These are phyloP conservation scores for Tricholoma hemisulphureum DNA, from an alignment of 768 basidiomycete genomes.

Conservation along the genomic window DNA sequence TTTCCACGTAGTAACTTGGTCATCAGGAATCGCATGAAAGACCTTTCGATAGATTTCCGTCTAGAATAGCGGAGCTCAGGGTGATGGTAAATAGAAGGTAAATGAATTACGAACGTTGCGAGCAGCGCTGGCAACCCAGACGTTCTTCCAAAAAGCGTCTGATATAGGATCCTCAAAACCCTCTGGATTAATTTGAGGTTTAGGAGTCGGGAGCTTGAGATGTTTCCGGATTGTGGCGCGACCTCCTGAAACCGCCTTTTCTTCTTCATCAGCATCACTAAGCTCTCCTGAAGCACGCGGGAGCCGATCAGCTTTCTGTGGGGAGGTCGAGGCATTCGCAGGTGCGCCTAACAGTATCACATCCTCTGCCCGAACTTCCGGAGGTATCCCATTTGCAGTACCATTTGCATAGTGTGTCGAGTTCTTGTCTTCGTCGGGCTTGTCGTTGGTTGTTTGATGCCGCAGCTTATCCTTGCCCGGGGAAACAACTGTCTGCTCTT, in stretches of 20 bases:
- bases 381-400: slow-evolving; percentile 9
- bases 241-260: slow-evolving; percentile 47
- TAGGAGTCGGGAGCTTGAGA: slow-evolving; percentile 54
- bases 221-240: slow-evolving; percentile 56
- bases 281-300: slow-evolving; percentile 45
- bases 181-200: slow-evolving; percentile 72
- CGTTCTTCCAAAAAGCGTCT: slow-evolving; percentile 85
- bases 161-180: slow-evolving; percentile 87
- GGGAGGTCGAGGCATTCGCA: slow-evolving; percentile 45
- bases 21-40: slow-evolving; percentile 92
- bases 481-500: slow-evolving; percentile 22
- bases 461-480: neutral
- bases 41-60: slow-evolving; percentile 96
- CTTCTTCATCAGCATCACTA: slow-evolving; percentile 46
- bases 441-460: slow-evolving; percentile 8
- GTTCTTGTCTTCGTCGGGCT: neutral
- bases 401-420: slow-evolving; percentile 3
- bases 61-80: slow-evolving; percentile 38
- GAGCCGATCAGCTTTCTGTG: slow-evolving; percentile 44
- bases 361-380: slow-evolving; percentile 39
- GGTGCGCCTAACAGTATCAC: slow-evolving; percentile 54
- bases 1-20: slow-evolving; percentile 92
- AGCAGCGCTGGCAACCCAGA: slow-evolving; percentile 84
- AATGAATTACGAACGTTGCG: slow-evolving; percentile 68
- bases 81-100: neutral